Evolutionary conservation across 2,329 filamentous ascomycete genomes (phyloP).

Genomic region (Arthrobotrys entomopaga): DNA sequence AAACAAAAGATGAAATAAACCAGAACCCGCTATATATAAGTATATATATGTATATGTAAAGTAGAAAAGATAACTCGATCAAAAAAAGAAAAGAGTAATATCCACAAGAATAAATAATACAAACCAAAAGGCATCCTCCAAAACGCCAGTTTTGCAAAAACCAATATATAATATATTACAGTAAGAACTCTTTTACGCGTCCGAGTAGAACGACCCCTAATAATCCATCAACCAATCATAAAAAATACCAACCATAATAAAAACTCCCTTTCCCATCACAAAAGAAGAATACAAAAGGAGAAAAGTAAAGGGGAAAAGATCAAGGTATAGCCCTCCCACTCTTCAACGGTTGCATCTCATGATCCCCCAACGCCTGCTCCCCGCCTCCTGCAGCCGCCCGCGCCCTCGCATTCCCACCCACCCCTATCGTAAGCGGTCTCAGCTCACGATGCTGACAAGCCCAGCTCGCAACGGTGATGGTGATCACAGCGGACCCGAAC

Average conservation of each 20-base stretch:
- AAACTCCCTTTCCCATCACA: not conserved
- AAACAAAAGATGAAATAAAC: not conserved
- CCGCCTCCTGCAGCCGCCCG: not conserved
- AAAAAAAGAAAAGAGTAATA: too few species aligned
- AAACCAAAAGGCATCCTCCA: too few species aligned
- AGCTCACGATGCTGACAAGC: constrained; percentile 91
- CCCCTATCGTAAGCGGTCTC: constrained; percentile 76
- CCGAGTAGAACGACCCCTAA: too few species aligned
- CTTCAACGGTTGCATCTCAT: constrained; percentile 55
- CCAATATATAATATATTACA: too few species aligned
- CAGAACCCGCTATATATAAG: too few species aligned
- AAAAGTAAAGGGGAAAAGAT: not conserved
- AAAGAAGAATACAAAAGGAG: not conserved
- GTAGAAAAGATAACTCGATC: too few species aligned
- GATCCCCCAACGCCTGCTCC: constrained; percentile 16
- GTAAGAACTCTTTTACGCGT: too few species aligned
- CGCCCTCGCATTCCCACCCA: constrained; percentile 17
- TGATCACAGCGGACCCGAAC: constrained; percentile 69
- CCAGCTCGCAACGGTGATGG: constrained; percentile 83
- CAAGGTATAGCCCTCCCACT: constrained; percentile 24
- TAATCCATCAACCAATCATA: too few species aligned
- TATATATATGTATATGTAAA: too few species aligned
- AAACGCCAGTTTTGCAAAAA: too few species aligned
- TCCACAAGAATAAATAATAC: too few species aligned
- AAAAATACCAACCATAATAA: too few species aligned